Conservation (phyloP, 306 rosid genomes). For the Cicer yamashitae region DNA sequence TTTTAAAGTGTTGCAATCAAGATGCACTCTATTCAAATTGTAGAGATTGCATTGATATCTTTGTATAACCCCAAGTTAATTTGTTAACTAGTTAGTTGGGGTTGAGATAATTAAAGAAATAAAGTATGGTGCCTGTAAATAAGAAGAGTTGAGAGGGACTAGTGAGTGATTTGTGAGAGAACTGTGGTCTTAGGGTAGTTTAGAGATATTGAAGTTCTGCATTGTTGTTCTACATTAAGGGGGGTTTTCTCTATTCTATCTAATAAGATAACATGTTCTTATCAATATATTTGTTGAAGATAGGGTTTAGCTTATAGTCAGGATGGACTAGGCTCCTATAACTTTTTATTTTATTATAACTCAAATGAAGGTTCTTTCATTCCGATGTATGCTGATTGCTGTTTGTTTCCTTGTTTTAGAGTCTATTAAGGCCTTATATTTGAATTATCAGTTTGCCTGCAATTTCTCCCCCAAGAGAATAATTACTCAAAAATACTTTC, state of each 20-base stretch:
- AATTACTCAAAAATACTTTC: neutral
- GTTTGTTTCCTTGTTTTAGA: neutral
- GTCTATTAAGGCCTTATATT: neutral
- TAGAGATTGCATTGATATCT: neutral
- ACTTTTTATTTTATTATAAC: neutral
- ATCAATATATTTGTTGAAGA: neutral
- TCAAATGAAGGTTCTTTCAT: neutral
- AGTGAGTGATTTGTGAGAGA: neutral
- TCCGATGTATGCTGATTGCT: neutral
- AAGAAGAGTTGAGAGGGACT: neutral
- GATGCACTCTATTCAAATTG: neutral
- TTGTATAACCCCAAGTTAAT: neutral
- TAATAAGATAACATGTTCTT: neutral
- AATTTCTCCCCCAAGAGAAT: neutral
- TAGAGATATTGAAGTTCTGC: neutral
- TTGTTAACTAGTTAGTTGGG: neutral
- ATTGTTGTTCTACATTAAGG: neutral
- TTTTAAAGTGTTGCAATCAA: neutral
- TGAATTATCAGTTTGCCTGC: neutral
- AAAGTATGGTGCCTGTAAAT: neutral
- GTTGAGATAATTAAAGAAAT: neutral
- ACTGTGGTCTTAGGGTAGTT: neutral
- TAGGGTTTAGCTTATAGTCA: neutral
- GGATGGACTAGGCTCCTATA: neutral
- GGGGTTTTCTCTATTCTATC: neutral